phyloP scores from a whole-genome alignment of 2,329 filamentous ascomycete genomes.

The Cryphonectria carpinicola region DNA sequence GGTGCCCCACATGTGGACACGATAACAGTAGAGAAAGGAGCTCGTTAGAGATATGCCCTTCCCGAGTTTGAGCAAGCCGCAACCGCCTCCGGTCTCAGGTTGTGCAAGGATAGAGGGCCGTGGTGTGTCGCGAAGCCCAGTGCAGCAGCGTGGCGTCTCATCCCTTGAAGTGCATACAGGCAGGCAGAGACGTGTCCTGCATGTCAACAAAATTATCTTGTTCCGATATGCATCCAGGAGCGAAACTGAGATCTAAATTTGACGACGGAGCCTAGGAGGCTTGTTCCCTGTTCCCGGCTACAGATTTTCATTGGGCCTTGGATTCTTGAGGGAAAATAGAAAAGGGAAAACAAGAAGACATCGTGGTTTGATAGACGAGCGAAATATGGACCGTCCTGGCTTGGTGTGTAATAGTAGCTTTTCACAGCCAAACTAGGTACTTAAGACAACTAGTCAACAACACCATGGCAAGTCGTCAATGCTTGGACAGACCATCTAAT shows the following conservation, averaged over 20 bases:
- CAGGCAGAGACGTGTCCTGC: slow-evolving; percentile 1
- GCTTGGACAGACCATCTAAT: not conserved
- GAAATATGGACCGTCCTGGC: not conserved
- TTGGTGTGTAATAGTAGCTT: not conserved
- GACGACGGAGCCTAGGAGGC: not conserved
- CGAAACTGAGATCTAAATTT: slow-evolving; percentile 3
- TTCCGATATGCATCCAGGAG: slow-evolving; percentile 8
- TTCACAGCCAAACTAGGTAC: not conserved
- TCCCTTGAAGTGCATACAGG: slow-evolving; percentile 18
- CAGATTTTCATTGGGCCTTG: not conserved
- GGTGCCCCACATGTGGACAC: not conserved
- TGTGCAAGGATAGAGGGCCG: slow-evolving; percentile 6
- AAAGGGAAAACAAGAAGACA: too few species aligned
- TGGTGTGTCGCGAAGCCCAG: slow-evolving; percentile 19
- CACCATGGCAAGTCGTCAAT: not conserved
- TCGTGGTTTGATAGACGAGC: not conserved
- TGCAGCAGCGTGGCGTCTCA: slow-evolving; percentile 28
- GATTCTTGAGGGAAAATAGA: not conserved
- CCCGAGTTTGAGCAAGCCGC: slow-evolving; percentile 17
- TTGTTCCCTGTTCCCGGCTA: not conserved
- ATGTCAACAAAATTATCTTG: slow-evolving; percentile 1
- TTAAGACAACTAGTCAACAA: not conserved
- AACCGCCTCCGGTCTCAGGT: slow-evolving; percentile 25
- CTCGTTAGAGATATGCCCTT: not conserved
- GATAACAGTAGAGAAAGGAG: slow-evolving; percentile 1